A percentile compares a stretch with the other conserved stretches of the same genome.
phyloP scores from a whole-genome alignment of 2,329 filamentous ascomycete species.

The Gaeumannomyces tritici region DNA sequence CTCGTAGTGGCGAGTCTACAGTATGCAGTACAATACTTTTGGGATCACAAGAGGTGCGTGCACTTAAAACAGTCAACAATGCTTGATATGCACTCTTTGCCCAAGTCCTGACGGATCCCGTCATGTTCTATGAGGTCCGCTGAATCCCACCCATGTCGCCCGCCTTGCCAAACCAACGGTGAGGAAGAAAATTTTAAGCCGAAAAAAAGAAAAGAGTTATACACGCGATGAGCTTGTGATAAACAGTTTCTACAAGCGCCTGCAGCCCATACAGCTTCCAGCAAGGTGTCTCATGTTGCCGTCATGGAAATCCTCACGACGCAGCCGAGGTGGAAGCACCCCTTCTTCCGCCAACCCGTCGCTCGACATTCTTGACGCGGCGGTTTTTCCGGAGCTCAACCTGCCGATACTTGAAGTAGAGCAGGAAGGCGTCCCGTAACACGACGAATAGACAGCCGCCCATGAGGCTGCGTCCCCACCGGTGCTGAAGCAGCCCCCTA shows the following conservation, averaged over 20 bases:
- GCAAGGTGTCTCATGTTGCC: not conserved
- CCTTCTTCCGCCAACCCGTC: not conserved
- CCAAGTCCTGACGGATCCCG: not conserved
- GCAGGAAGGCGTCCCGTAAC: constrained; percentile 56
- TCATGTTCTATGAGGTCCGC: not conserved
- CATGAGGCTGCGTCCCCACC: constrained; percentile 81
- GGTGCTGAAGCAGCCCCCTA: constrained; percentile 65
- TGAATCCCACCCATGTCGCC: not conserved
- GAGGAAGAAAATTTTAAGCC: not conserved
- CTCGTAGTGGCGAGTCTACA: no score
- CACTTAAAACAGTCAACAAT: no score
- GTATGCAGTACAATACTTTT: no score
- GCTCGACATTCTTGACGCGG: constrained; percentile 41
- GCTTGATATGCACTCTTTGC: not conserved
- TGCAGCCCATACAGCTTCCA: not conserved
- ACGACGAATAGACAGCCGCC: constrained; percentile 86
- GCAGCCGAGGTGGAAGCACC: not conserved
- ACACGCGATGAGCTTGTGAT: not conserved
- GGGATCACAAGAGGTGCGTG: no score
- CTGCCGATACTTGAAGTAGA: constrained; percentile 56
- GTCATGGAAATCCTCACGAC: not conserved
- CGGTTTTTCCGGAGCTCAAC: constrained; percentile 46
- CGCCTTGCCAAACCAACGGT: not conserved
- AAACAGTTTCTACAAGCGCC: not conserved
- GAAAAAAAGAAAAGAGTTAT: not conserved